A percentile compares a stretch with the other conserved stretches of the same genome.
Evolutionary conservation across 768 basidiomycete genomes (phyloP).

Genomic region (Auriscalpium vulgare): DNA sequence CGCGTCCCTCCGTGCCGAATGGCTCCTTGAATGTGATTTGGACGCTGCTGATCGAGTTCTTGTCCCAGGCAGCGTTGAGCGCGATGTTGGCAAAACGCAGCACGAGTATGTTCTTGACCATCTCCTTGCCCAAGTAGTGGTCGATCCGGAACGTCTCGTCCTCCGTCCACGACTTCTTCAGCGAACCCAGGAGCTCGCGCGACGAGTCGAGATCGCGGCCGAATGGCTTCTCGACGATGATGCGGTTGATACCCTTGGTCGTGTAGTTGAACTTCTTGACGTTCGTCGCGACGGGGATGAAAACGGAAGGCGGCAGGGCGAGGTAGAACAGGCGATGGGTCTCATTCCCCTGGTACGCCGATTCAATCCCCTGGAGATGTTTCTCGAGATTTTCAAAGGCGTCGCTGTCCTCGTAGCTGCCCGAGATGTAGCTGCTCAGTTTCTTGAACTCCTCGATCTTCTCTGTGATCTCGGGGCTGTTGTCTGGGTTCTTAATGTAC

Average conservation of each 20-base stretch:
- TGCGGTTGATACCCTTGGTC: constrained; percentile 69
- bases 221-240: constrained; percentile 98
- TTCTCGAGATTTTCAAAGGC: constrained; percentile 74
- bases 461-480: constrained; percentile 46
- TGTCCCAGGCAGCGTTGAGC: constrained; percentile 87
- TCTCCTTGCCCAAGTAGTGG: constrained; percentile 99
- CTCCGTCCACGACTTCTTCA: constrained; percentile 88
- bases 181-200: constrained; percentile 61
- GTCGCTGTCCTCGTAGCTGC: constrained; percentile 79
- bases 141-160: constrained; percentile 99
- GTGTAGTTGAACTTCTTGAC: constrained; percentile 77
- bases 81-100: constrained; percentile 93
- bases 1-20: constrained; percentile 98
- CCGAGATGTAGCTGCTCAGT: constrained; percentile 73
- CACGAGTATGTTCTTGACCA: constrained; percentile 98
- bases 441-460: constrained; percentile 81
- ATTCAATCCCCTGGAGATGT: constrained; percentile 73
- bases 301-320: constrained; percentile 95
- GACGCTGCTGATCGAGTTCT: constrained; percentile 91
- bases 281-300: constrained; percentile 80
- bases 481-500: constrained; percentile 75
- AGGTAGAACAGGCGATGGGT: constrained; percentile 92
- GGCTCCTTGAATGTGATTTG: constrained; percentile 99
- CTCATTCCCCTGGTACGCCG: constrained; percentile 50
- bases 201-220: constrained; percentile 90